Conservation (phyloP, 495 filamentous ascomycete species). For the Daldinia bambusicola region DNA sequence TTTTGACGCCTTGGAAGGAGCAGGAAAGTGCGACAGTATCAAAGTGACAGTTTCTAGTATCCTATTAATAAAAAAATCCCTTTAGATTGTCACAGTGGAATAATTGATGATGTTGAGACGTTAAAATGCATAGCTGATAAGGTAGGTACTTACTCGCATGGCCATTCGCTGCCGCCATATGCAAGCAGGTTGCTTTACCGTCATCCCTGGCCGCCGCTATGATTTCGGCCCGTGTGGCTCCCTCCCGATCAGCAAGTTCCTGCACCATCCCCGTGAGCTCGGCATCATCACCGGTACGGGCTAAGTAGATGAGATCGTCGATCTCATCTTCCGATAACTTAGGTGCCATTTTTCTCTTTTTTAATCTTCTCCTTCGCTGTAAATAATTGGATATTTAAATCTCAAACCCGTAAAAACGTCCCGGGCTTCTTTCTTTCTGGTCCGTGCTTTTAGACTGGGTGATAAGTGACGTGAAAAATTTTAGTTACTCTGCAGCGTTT, state of each 20-base stretch:
- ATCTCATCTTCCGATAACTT: slow-evolving; percentile 77
- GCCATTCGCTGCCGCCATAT: slow-evolving; percentile 92
- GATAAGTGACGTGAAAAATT: slow-evolving; percentile 17
- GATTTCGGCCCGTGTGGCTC: slow-evolving; percentile 63
- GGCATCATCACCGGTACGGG: slow-evolving; percentile 76
- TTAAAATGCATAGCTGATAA: not conserved
- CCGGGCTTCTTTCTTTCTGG: not conserved
- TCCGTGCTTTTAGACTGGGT: slow-evolving; percentile 5
- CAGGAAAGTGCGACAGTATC: slow-evolving; percentile 54
- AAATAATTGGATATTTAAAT: not conserved
- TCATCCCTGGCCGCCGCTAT: slow-evolving; percentile 74
- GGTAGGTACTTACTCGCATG: slow-evolving; percentile 68
- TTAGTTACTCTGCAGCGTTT: not conserved
- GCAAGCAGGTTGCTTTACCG: slow-evolving; percentile 77
- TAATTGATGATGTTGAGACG: not conserved
- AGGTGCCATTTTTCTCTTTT: slow-evolving; percentile 54
- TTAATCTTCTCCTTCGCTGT: not conserved
- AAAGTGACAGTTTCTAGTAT: slow-evolving; percentile 53
- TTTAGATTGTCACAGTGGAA: not conserved
- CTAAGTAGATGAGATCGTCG: slow-evolving; percentile 87
- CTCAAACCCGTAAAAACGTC: not conserved
- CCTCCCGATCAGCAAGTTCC: slow-evolving; percentile 65
- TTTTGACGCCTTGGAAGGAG: slow-evolving; percentile 27
- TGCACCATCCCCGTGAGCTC: slow-evolving; percentile 72
- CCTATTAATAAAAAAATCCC: slow-evolving; percentile 1